Evolutionary conservation across 371 early-diverging fungal species (phyloP), one percentile per base, ranked within the genome.

Genomic region (Lichtheimia ramosa): DNA sequence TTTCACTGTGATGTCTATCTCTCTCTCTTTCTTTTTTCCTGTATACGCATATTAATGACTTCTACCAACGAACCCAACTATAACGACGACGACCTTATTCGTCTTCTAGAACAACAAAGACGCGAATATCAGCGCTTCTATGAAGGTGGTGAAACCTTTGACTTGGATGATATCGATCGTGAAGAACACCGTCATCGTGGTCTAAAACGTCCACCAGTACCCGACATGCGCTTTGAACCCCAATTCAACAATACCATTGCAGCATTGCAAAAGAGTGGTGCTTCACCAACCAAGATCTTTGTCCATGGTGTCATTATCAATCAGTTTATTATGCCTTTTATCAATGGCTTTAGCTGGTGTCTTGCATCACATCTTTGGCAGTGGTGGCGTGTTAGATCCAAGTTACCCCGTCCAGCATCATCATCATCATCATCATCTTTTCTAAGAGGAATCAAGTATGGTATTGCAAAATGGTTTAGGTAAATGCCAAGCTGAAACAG

Each of bases 211-310:
- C 81, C 77, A 16, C 64, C 73, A 21, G 61, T 81, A 16, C 81
- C 81, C 2, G 81, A 81, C n/a, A 65, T 77, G 68, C 72, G 81
- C 0, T 81, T 73, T 20, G 81, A 75, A 39, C 65, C 70, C 12
- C 77, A 77, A 43, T 70, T 81, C 50, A 67, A 71, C 39, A 63
- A 68, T 15, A 56, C 68, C 5, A 63, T 81, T n/a, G 55, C 57
- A 6, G 46, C 56, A 14, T 49, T 77, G 28, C 49, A 69, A 41
- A 70, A 57, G n/a, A 54, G 66, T 10, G 75, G 75, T 3, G 66
- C 72, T 2, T 65, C 75, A 1, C 43, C 28, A 7, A 12, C 55
- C 1, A 56, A 65, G 23, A 75, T 81, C 20, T 67, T 75, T 28
- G 69, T 64, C 48, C 69, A 72, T 12, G 65, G 67, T 10, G 73